These are phyloP conservation scores for Psilocybe azurescens DNA, from an alignment of 768 basidiomycete species.

Conservation along the genomic window DNA sequence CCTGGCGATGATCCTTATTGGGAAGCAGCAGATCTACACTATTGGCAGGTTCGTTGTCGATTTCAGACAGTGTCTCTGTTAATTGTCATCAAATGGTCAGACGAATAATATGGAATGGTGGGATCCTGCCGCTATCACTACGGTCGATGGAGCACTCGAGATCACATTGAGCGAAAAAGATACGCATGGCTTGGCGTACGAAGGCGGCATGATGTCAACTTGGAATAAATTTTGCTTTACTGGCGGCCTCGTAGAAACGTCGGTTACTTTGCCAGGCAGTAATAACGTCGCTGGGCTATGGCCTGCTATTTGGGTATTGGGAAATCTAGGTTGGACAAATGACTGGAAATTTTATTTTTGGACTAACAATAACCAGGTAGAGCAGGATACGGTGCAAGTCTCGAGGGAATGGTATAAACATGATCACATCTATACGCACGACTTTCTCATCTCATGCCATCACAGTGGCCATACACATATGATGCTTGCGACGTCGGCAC, in stretches of 20 bases:
- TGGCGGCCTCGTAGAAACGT: conserved; percentile 77
- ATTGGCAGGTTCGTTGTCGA: conserved; percentile 60
- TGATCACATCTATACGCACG: neutral
- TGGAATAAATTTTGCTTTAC: conserved; percentile 97
- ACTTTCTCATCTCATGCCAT: conserved; percentile 7
- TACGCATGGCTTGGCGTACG: conserved; percentile 75
- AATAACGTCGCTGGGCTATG: conserved; percentile 71
- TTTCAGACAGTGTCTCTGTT: neutral
- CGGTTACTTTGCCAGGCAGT: conserved; percentile 71
- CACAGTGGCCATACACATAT: conserved; percentile 83
- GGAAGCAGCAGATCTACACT: conserved; percentile 84
- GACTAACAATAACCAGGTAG: conserved; percentile 49
- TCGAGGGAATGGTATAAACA: conserved; percentile 79
- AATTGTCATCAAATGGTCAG: conserved; percentile 31
- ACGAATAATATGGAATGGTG: conserved; percentile 90
- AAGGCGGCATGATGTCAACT: conserved; percentile 70
- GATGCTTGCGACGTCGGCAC: conserved; percentile 94
- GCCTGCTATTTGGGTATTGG: conserved; percentile 85
- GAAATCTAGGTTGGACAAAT: conserved; percentile 62
- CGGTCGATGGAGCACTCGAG: conserved; percentile 73
- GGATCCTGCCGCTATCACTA: conserved; percentile 79
- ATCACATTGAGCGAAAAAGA: conserved; percentile 72
- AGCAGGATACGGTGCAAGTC: conserved; percentile 85
- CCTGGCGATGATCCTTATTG: conserved; percentile 91
- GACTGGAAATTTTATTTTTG: conserved; percentile 4